Base-by-base conservation (phyloP, 73 alveolate species). In the Durusdinium trenchii region DNA sequence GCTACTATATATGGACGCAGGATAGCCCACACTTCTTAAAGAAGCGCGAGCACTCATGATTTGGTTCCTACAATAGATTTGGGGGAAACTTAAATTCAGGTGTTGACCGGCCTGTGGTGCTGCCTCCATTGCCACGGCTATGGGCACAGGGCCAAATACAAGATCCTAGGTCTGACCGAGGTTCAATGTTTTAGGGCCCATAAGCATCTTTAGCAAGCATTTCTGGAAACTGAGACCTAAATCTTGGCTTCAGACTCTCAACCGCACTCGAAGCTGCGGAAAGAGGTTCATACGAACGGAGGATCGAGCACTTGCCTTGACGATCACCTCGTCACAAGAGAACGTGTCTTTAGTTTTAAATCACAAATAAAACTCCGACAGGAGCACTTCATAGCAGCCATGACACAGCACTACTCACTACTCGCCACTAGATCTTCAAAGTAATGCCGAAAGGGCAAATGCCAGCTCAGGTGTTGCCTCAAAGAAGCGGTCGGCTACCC, bases 41-140 rank as follows among this genome's bases (percentile, higher is more conserved):
- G n/a, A n/a, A n/a, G n/a, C n/a, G n/a, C n/a, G n/a, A n/a, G n/a
- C n/a, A n/a, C n/a, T n/a, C n/a, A n/a, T n/a, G n/a, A n/a, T n/a
- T n/a, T n/a, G n/a, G n/a, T n/a, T n/a, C n/a, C n/a, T n/a, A n/a
- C n/a, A n/a, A n/a, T n/a, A n/a, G n/a, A n/a, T n/a, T n/a, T n/a
- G n/a, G n/a, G n/a, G n/a, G n/a, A n/a, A n/a, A n/a, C n/a, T n/a
- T n/a, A n/a, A n/a, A n/a, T n/a, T n/a, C n/a, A n/a, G n/a, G n/a
- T n/a, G n/a, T n/a, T n/a, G n/a, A n/a, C n/a, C 4, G 30, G 86
- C 97, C 97, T 91, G 97, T 26, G 99, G 99, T 12, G 99, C 99
- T 4, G 99, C 99, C 93, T 93, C 99, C 99, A 93, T 38, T 38
- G 99, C 99, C 7, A 93, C 92, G 52, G 99, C 99, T 20, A 93